Base-by-base conservation (phyloP, 257 asterid species). In the Orobanche coerulescens region DNA sequence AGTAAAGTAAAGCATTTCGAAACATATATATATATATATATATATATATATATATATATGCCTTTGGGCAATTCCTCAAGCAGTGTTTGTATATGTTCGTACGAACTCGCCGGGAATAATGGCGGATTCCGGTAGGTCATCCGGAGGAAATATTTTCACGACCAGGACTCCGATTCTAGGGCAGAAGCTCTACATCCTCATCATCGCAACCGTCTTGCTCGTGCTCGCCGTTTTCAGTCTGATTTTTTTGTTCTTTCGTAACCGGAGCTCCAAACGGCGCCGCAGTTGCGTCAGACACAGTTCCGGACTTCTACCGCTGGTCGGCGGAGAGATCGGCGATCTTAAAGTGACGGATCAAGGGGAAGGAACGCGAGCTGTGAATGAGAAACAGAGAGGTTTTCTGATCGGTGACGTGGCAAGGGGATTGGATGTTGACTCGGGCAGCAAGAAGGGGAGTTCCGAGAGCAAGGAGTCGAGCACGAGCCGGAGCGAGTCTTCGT, bases 391-490 rank as follows among this genome's bases (percentile, higher is more conserved):
- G 24, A 74, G 62, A 19, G 81, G 82, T 62, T 78, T 80, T 44
- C 57, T 84, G 73, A 50, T 66, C 15, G 78, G 67, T n/a, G 79
- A 69, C 16, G 78, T 67, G 39, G 66, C 58, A 39, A 75, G 73
- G 70, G 81, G 72, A n/a, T 20, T 61, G 31, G 85, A 67, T 28
- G 48, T 68, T 31, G 81, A 72, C 61, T 67, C 76, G 16, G 80
- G 11, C 55, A 75, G 71, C 13, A 70, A 74, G 56, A 83, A 76
- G 69, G 82, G 77, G 52, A 82, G 93, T 60, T 83, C 95, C 26
- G 94, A 62, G 69, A 89, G 95, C 62, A 82, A 86, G 31, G 96
- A 77, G 34, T 86, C 94, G 65, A 84, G 81, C 67, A 86, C 87
- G 46, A 86, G 78, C 23, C 72, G 74, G 67, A 84, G 94, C 58